Percentiles rank a stretch among this genome's conserved stretches.
These are phyloP conservation scores for Candida anutae DNA, from an alignment of 1,139 yeast species.

Conservation along the genomic window DNA sequence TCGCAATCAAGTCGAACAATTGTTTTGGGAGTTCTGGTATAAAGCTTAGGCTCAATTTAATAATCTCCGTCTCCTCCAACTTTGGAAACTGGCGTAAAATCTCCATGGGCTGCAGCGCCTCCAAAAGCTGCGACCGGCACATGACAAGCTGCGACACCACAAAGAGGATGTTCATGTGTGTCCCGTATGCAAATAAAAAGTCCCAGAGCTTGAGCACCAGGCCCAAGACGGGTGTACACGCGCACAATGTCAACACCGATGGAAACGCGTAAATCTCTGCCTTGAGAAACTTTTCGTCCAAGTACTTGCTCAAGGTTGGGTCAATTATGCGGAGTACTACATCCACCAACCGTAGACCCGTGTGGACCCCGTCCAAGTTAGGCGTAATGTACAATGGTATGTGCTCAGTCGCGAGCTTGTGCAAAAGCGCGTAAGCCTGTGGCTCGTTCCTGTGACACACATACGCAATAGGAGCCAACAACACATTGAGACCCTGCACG, in stretches of 20 bases:
- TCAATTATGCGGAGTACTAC: slow-evolving; percentile 65
- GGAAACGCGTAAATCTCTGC: slow-evolving; percentile 90
- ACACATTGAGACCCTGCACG: slow-evolving; percentile 88
- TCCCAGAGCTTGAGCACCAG: slow-evolving; percentile 85
- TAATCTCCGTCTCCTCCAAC: slow-evolving; percentile 66
- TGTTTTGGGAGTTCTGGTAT: slow-evolving; percentile 67
- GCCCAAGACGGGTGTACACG: slow-evolving; percentile 80
- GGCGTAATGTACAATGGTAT: slow-evolving; percentile 79
- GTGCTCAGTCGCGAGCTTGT: slow-evolving; percentile 46
- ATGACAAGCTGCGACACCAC: slow-evolving; percentile 78
- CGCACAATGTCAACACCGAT: slow-evolving; percentile 76
- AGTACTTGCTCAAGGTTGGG: slow-evolving; percentile 54
- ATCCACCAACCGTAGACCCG: slow-evolving; percentile 66
- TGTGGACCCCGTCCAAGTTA: slow-evolving; percentile 75
- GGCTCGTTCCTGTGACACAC: slow-evolving; percentile 71
- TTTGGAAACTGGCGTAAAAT: slow-evolving; percentile 66
- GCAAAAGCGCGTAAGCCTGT: slow-evolving; percentile 71
- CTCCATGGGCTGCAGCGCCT: slow-evolving; percentile 64
- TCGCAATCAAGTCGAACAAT: slow-evolving; percentile 58
- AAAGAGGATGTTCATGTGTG: slow-evolving; percentile 78
- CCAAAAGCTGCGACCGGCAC: slow-evolving; percentile 53
- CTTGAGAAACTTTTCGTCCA: slow-evolving; percentile 57
- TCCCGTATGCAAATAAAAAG: slow-evolving; percentile 82
- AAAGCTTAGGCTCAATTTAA: slow-evolving; percentile 73
- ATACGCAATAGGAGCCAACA: slow-evolving; percentile 79